Conservation (phyloP, 495 filamentous ascomycete species). For the Xylaria flabelliformis region DNA sequence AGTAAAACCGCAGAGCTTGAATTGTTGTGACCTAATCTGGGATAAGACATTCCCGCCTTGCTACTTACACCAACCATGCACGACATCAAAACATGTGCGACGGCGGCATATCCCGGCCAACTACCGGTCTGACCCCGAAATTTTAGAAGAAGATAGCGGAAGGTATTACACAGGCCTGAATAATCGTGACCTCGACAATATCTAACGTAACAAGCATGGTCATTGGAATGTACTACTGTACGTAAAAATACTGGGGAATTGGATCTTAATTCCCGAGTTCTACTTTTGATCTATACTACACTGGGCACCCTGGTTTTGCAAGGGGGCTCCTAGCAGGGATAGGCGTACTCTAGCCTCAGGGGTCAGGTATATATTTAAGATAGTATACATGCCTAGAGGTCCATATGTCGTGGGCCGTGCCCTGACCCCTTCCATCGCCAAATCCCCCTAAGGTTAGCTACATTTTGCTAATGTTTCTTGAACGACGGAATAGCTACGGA, state of each 20-base stretch:
- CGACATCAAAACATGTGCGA: slow-evolving; percentile 15
- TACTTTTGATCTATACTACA: slow-evolving; percentile 17
- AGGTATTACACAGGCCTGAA: neutral
- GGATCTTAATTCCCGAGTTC: slow-evolving; percentile 12
- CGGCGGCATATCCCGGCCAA: slow-evolving; percentile 4
- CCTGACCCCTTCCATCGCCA: slow-evolving; percentile 10
- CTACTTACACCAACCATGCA: slow-evolving; percentile 18
- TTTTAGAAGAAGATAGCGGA: neutral
- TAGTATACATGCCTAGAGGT: slow-evolving; percentile 4
- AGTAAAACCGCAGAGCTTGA: neutral
- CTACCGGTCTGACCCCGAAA: neutral
- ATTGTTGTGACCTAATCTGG: neutral
- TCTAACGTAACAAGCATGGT: neutral
- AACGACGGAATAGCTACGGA: slow-evolving; percentile 4
- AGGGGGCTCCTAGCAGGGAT: slow-evolving; percentile 17
- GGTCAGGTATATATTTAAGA: neutral
- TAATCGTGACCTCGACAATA: neutral
- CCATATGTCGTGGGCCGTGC: slow-evolving; percentile 9
- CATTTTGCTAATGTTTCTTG: slow-evolving; percentile 3
- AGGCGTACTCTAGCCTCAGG: slow-evolving; percentile 9
- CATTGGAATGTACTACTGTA: neutral
- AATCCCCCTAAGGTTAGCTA: neutral
- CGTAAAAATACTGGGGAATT: neutral
- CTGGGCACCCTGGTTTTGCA: slow-evolving; percentile 5
- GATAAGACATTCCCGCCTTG: slow-evolving; percentile 4